Base-by-base conservation (phyloP, 1,284 basidiomycete genomes). In the Ustilago loliicola region DNA sequence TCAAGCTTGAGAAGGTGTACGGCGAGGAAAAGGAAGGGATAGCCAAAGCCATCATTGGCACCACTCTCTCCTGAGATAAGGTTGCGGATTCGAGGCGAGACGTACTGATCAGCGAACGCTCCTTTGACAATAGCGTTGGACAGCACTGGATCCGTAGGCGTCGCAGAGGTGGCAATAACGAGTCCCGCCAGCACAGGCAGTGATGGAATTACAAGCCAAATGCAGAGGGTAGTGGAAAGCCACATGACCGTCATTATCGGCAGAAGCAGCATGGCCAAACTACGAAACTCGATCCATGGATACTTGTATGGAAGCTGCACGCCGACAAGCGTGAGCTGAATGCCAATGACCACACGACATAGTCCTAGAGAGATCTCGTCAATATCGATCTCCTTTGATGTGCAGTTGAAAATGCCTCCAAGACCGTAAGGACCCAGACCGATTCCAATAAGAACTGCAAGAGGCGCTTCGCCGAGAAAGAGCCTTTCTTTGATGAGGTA, bases 61-160 rank as follows among this genome's bases (percentile, higher is more conserved):
- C 82, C 82, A 19, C 71, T 77, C 64, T 83, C 82, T n/a, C 75
- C 82, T 10, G 76, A 81, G 67, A 83, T 80, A 38, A 83, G 63
- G 47, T 83, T 83, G 25, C 82, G 69, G 23, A 83, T 55, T 2
- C 82, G 66, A 9, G 80, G 77, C 40, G 77, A 78, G 48, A 83
- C 78, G 66, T 83, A 81, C 63, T 81, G 77, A 36, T 83, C 82
- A 0, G 82, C 82, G 32, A 83, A 83, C 1, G 79, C 80, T 29
- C 82, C 82, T 40, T 82, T 83, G 54, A 82, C 79, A 40, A 83
- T 80, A 21, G 80, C 71, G 48, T 81, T 83, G 38, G 77, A 78
- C 8, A 83, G 61, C 9, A 83, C 81, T 27, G 77, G 80, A 66
- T 83, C 82, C 2, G 82, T 83, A 6, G 81, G 79, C 1, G 80